Percentiles rank a stretch among this genome's conserved stretches.
Evolutionary conservation across 1,284 basidiomycete genomes (phyloP).

Genomic region (Caloboletus firmus): DNA sequence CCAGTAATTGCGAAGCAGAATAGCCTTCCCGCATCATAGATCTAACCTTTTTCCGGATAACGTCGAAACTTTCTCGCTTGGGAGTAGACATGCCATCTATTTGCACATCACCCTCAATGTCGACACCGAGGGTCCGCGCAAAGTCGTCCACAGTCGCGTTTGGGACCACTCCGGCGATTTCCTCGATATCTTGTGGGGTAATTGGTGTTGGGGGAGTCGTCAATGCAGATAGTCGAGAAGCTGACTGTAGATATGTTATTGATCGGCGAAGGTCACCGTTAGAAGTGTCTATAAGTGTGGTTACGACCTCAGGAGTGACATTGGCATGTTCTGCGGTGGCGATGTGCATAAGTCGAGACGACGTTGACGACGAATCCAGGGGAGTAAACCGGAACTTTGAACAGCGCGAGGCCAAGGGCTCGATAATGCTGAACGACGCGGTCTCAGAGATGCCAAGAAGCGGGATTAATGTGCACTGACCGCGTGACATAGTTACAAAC

Average conservation of each 20-base stretch:
- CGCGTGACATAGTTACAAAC: conserved; percentile 99
- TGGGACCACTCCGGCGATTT: conserved; percentile 97
- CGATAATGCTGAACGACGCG: conserved; percentile 78
- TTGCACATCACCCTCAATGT: conserved; percentile 55
- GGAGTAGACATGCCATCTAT: conserved; percentile 40
- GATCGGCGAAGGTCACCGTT: conserved; percentile 94
- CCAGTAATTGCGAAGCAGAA: conserved; percentile 87
- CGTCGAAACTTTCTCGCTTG: conserved; percentile 58
- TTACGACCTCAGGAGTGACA: conserved; percentile 56
- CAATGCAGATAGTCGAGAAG: conserved; percentile 79
- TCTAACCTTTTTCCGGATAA: conserved; percentile 73
- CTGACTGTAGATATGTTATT: conserved; percentile 98
- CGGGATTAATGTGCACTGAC: conserved; percentile 43
- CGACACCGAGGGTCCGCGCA: conserved; percentile 75
- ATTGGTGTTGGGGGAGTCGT: conserved; percentile 72
- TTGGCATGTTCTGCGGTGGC: conserved; percentile 62
- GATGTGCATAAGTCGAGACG: conserved; percentile 78
- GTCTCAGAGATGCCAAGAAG: conserved; percentile 9
- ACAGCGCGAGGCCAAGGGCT: conserved; percentile 97
- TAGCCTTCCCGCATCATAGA: conserved; percentile 85
- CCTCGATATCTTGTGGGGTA: conserved; percentile 78
- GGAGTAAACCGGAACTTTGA: conserved; percentile 99
- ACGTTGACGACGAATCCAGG: conserved; percentile 77
- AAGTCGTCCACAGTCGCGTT: conserved; percentile 70
- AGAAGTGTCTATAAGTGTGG: conserved; percentile 77